Evolutionary conservation across 768 basidiomycete species (phyloP), one percentile per base, ranked within the genome.

Genomic region (Candolleomyces eurysporus): DNA sequence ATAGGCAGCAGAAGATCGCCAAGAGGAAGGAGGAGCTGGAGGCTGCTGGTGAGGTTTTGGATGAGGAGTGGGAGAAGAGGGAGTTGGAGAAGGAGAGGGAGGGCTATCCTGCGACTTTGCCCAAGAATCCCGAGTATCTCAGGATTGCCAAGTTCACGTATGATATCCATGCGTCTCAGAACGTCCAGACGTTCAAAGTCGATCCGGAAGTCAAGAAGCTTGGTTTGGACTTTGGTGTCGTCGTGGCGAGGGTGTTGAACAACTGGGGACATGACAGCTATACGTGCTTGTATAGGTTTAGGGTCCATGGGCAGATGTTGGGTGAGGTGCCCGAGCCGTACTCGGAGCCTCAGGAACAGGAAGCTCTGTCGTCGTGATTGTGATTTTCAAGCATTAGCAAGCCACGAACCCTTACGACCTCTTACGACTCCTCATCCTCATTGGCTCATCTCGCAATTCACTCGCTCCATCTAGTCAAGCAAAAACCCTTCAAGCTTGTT

Each of bases 211-310:
- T 96, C 40, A 79, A 76, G 60, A 84, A 84, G 7, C 79, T 95
- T 8, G 88, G 82, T 8, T 76, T 97, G 46, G 93, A 95, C 71
- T 90, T 96, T 67, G 92, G 92, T 2, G 77, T 96, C 57, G 91
- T 98, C 30, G 86, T 89, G 62, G 78, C 97, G 69, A 78, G 84
- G 64, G 79, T 98, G 66, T 81, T 86, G 74, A 90, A 79, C 69
- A 98, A 98, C 70, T 98, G 94, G 89, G 96, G 96, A 46, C 79
- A 80, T 73, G 79, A 81, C 6, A 86, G 89, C 60, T 92, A 83
- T 70, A 97, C 96, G 0, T 98, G 96, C 73, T 73, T 98, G 43
- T 98, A 94, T 73, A 86, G 92, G 48, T 77, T 94, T 75, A 83
- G 92, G 48, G 90, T 92, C 32, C 91, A 93, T 67, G 92, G 92